These are phyloP conservation scores for Ceratocystis cubensis DNA, from an alignment of 2,329 filamentous ascomycete genomes.

Conservation along the genomic window DNA sequence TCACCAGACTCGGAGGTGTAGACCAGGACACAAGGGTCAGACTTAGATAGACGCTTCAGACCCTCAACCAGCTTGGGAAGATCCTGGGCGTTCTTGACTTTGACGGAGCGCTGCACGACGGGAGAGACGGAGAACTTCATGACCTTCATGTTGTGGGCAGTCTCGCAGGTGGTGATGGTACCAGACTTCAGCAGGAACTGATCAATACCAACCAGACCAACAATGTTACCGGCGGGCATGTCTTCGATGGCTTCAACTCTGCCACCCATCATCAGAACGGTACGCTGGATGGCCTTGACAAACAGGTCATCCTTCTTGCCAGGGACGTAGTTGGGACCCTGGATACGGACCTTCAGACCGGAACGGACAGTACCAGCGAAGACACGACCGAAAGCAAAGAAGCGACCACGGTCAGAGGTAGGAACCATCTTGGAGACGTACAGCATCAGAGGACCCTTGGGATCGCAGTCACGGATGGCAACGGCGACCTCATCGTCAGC, in stretches of 20 bases:
- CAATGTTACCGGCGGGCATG: slow-evolving; percentile 98
- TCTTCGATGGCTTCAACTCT: slow-evolving; percentile 98
- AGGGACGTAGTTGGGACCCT: slow-evolving; percentile 96
- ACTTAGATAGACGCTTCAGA: slow-evolving; percentile 99
- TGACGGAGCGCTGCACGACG: slow-evolving; percentile 94
- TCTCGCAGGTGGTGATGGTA: slow-evolving; percentile 94
- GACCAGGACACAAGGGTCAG: slow-evolving; percentile 94
- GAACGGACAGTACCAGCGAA: slow-evolving; percentile 97
- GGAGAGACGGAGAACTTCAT: slow-evolving; percentile 99
- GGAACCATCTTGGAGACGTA: slow-evolving; percentile 99
- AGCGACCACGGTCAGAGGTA: slow-evolving; percentile 98
- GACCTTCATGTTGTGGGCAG: slow-evolving; percentile 99
- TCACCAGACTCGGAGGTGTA: slow-evolving; percentile 84
- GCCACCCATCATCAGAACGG: slow-evolving; percentile 99
- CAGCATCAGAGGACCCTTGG: slow-evolving; percentile 97
- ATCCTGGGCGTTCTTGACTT: slow-evolving; percentile 99
- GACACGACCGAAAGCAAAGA: slow-evolving; percentile 99
- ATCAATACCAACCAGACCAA: slow-evolving; percentile 97
- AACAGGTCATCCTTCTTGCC: slow-evolving; percentile 98
- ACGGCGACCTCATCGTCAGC: slow-evolving; percentile 82
- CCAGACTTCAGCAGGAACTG: slow-evolving; percentile 99
- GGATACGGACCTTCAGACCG: slow-evolving; percentile 98
- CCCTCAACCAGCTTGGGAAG: slow-evolving; percentile 99
- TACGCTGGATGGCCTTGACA: slow-evolving; percentile 99
- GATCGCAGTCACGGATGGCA: slow-evolving; percentile 95